Conservation (phyloP, 2,329 filamentous ascomycete species). For the Zymoseptoria ardabiliae region DNA sequence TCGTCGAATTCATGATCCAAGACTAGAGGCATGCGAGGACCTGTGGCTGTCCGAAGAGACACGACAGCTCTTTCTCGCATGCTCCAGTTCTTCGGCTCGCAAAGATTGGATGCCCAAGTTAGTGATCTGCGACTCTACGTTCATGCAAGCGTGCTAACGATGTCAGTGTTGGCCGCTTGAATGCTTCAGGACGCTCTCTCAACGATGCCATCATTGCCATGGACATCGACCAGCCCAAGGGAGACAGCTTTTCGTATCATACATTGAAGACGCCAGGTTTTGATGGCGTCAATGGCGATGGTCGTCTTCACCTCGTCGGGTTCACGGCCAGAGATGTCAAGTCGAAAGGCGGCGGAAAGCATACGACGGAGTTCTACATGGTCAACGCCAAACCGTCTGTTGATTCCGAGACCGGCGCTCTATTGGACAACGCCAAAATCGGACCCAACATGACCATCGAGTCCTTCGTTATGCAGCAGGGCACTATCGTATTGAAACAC, state of each 20-base stretch:
- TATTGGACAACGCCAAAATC: conserved; percentile 6
- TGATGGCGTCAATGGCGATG: conserved; percentile 9
- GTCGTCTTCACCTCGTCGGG: conserved; percentile 13
- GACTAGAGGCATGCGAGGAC: conserved; percentile 19
- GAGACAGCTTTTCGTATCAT: conserved; percentile 12
- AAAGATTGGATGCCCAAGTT: conserved; percentile 19
- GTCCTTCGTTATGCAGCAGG: conserved; percentile 7
- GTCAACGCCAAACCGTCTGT: conserved; percentile 14
- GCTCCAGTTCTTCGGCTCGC: conserved; percentile 10
- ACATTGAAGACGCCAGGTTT: conserved; percentile 11
- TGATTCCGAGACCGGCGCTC: conserved; percentile 7
- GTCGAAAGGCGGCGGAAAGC: neutral
- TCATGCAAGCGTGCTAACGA: neutral
- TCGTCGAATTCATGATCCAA: conserved; percentile 13
- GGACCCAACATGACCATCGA: conserved; percentile 18
- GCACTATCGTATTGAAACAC: conserved; percentile 6
- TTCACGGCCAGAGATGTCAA: conserved; percentile 10
- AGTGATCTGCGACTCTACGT: neutral
- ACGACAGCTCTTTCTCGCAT: conserved; percentile 18
- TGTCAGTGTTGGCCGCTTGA: conserved; percentile 10
- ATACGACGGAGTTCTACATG: conserved; percentile 10
- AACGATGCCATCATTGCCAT: conserved; percentile 17
- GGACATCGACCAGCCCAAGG: conserved; percentile 16
- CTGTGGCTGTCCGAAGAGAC: conserved; percentile 20
- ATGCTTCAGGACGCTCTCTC: conserved; percentile 14